Percentiles rank a stretch among this genome's conserved stretches.
Conservation (phyloP, 106 monocot genomes). For the Phalaenopsis equestris region DNA sequence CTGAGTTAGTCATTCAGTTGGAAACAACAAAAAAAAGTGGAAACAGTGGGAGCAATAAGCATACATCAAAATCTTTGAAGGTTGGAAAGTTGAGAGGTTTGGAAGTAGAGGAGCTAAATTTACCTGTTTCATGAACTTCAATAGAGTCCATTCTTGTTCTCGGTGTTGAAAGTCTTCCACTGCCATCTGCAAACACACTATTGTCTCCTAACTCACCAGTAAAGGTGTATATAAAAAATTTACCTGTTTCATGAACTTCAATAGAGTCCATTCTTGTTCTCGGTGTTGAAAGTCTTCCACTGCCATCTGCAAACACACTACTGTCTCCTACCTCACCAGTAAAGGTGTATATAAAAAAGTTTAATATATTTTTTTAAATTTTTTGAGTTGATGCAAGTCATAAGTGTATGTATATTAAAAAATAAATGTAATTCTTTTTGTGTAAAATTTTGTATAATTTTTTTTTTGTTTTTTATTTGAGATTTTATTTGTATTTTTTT, state of each 20-base stretch:
- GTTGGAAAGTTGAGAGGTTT: conserved; percentile 59
- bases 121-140: conserved; percentile 25
- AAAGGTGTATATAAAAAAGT: neutral
- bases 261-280: conserved; percentile 15
- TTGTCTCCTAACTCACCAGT: conserved; percentile 19
- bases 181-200: conserved; percentile 2
- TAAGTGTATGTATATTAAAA: no score
- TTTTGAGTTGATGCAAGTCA: no score
- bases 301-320: conserved; percentile 2
- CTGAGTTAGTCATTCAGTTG: conserved; percentile 2
- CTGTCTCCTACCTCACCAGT: conserved; percentile 18
- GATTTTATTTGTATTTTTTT: no score
- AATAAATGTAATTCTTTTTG: no score
- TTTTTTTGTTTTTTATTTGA: no score
- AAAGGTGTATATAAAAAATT: neutral
- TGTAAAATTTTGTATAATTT: no score
- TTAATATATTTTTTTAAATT: no score
- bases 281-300: conserved; percentile 16
- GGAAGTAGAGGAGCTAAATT: conserved; percentile 7
- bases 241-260: conserved; percentile 25
- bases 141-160: conserved; percentile 15
- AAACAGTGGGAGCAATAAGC: conserved; percentile 20
- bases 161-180: conserved; percentile 16
- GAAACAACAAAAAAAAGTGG: conserved; percentile 25
- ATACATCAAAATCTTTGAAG: conserved; percentile 14